Percentiles rank a stretch among this genome's conserved stretches.
Conservation (phyloP, 352 stramenopile species). For the Phytophthora rubi region DNA sequence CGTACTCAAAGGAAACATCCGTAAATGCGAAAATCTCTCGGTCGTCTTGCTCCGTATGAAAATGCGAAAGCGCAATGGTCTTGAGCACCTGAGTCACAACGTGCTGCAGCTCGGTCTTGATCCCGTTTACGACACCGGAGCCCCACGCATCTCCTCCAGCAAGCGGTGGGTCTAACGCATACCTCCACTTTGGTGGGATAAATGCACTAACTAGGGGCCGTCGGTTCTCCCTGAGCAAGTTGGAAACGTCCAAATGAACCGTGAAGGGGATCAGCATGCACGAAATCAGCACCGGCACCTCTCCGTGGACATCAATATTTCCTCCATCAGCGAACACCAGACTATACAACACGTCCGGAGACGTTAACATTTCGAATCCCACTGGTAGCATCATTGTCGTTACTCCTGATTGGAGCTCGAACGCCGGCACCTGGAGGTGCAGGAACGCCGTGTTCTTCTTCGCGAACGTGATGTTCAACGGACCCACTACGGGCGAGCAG, state of each 20-base stretch:
- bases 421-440: conserved; percentile 51
- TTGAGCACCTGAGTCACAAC: conserved; percentile 72
- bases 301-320: conserved; percentile 54
- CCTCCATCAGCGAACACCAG: conserved; percentile 53
- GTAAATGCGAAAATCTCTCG: conserved; percentile 81
- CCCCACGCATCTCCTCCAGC: conserved; percentile 13
- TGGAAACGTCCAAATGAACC: conserved; percentile 63
- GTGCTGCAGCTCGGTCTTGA: conserved; percentile 59
- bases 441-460: conserved; percentile 67
- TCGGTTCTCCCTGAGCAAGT: conserved; percentile 36
- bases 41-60: conserved; percentile 65
- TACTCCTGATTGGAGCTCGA: conserved; percentile 57
- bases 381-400: conserved; percentile 59
- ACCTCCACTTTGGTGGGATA: conserved; percentile 21
- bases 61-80: conserved; percentile 76
- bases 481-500: conserved; percentile 65
- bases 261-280: conserved; percentile 82
- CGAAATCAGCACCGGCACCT: conserved; percentile 60
- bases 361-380: conserved; percentile 53
- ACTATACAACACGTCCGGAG: conserved; percentile 51
- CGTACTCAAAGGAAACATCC: conserved; percentile 78
- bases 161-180: conserved; percentile 29
- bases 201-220: not conserved
- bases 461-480: conserved; percentile 56
- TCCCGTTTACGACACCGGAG: conserved; percentile 39